Conservation (phyloP, 1,139 yeast species). For the Nadsonia commutata region DNA sequence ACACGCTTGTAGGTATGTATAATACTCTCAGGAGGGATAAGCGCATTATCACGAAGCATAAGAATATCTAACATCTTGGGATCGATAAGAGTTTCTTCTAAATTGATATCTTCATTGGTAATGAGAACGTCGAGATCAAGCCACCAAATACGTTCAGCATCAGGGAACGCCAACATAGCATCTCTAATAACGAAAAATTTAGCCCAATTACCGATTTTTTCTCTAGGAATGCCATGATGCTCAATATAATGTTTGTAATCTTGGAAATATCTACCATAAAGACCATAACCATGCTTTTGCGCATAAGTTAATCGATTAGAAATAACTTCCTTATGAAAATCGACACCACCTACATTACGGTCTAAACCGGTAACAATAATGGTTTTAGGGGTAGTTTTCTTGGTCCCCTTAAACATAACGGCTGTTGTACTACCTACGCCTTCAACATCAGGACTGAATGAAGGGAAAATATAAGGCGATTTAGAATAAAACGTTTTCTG, state of each 20-base stretch:
- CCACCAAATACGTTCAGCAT: constrained; percentile 79
- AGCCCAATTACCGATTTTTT: constrained; percentile 33
- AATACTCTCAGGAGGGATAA: constrained; percentile 33
- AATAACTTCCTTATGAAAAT: constrained; percentile 46
- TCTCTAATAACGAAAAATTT: constrained; percentile 51
- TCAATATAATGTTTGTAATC: constrained; percentile 36
- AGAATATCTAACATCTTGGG: constrained; percentile 44
- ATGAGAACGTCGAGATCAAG: constrained; percentile 65
- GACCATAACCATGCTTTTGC: constrained; percentile 55
- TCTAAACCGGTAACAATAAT: constrained; percentile 61
- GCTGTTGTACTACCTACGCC: constrained; percentile 4
- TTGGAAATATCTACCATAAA: constrained; percentile 69
- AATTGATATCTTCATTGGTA: constrained; percentile 47
- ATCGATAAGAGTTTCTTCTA: constrained; percentile 29
- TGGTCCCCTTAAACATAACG: constrained; percentile 6
- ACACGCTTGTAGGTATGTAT: constrained; percentile 59
- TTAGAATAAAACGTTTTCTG: constrained; percentile 1
- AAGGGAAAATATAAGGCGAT: constrained; percentile 6
- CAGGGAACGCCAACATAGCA: constrained; percentile 82
- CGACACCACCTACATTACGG: constrained; percentile 44
- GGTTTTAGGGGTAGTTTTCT: constrained; percentile 33
- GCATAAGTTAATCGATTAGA: constrained; percentile 79
- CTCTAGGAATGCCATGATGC: constrained; percentile 8
- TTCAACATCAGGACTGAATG: constrained; percentile 3
- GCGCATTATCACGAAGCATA: constrained; percentile 52